Conservation (phyloP, 208 protist species). For the Herpetomonas tarakana region DNA sequence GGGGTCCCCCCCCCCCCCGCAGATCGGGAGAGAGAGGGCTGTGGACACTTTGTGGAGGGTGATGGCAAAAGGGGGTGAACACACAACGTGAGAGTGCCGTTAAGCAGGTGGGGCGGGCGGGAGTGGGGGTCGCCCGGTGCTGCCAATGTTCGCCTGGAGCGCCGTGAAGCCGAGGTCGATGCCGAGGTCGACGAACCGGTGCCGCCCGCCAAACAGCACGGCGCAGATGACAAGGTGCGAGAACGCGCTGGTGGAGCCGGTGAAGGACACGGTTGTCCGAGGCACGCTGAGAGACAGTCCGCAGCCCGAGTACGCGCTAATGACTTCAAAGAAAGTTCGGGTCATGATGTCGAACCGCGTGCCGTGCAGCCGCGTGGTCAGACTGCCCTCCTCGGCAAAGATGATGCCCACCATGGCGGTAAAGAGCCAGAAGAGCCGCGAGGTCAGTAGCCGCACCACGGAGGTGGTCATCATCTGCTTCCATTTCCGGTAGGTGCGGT, state of each 20-base stretch:
- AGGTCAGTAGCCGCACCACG: slow-evolving; percentile 61
- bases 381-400: slow-evolving; percentile 40
- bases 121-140: no score
- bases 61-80: no score
- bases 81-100: no score
- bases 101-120: no score
- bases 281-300: slow-evolving; percentile 55
- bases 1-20: no score
- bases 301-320: slow-evolving; percentile 71
- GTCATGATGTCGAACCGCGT: slow-evolving; percentile 71
- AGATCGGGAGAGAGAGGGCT: no score
- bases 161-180: slow-evolving; percentile 62
- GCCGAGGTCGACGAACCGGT: slow-evolving; percentile 77
- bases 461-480: slow-evolving; percentile 65
- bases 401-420: slow-evolving; percentile 52
- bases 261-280: slow-evolving; percentile 40
- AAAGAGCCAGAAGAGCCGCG: slow-evolving; percentile 79
- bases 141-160: slow-evolving; percentile 33
- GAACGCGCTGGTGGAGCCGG: slow-evolving; percentile 35
- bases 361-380: slow-evolving; percentile 18
- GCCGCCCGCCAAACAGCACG: slow-evolving; percentile 69
- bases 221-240: slow-evolving; percentile 58
- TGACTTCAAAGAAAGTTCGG: slow-evolving; percentile 71
- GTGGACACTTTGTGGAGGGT: no score
- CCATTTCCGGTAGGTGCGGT: slow-evolving; percentile 73